Conservation (phyloP, 1,284 basidiomycete genomes). For the Cryptococcus jaspeensis region DNA sequence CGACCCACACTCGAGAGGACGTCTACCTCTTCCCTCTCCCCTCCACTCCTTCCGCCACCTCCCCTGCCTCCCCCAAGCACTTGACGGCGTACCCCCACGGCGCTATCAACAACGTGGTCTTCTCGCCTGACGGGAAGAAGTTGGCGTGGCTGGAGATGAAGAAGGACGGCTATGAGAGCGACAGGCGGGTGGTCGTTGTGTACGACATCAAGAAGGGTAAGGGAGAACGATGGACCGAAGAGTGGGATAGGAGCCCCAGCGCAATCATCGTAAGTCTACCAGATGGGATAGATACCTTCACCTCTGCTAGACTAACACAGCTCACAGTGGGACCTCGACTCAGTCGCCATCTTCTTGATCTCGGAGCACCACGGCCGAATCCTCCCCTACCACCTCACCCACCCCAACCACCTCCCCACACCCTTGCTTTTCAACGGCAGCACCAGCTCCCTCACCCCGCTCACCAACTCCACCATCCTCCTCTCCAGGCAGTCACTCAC, state of each 20-base stretch:
- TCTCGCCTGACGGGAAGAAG: constrained; percentile 66
- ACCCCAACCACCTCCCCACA: constrained; percentile 36
- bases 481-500: constrained; percentile 26
- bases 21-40: constrained; percentile 49
- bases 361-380: constrained; percentile 66
- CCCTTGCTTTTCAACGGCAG: constrained; percentile 41
- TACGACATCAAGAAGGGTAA: constrained; percentile 55
- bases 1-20: constrained; percentile 56
- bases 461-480: constrained; percentile 23
- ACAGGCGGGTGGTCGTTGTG: constrained; percentile 65
- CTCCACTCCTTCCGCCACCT: constrained; percentile 7
- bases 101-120: constrained; percentile 68
- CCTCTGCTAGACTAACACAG: not conserved
- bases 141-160: constrained; percentile 83
- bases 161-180: constrained; percentile 79
- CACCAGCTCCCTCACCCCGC: constrained; percentile 26
- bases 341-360: constrained; percentile 66
- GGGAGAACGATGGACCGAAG: constrained; percentile 56
- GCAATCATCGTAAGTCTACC: constrained; percentile 59
- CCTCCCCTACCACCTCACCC: constrained; percentile 45
- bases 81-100: constrained; percentile 80
- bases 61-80: constrained; percentile 14
- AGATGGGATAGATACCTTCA: constrained; percentile 22
- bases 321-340: constrained; percentile 68
- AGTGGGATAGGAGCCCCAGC: constrained; percentile 78